Percentiles rank a stretch among this genome's conserved stretches.
phyloP scores from a whole-genome alignment of 106 monocot species.

The Ottelia alismoides region DNA sequence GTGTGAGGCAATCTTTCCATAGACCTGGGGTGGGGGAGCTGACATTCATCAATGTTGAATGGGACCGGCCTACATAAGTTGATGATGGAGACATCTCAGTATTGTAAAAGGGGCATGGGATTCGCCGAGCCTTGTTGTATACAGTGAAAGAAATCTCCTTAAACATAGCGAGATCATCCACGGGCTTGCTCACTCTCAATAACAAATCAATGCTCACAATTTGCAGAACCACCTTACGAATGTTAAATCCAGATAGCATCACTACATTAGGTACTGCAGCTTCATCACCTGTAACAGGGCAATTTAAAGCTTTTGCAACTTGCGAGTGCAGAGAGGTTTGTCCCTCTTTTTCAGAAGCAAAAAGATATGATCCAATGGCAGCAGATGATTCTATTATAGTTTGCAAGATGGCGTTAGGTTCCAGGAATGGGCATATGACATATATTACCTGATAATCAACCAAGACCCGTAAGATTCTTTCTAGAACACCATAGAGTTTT shows the following conservation, averaged over 20 bases:
- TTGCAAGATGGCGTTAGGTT: conserved; percentile 55
- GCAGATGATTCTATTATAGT: conserved; percentile 59
- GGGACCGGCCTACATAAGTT: conserved; percentile 36
- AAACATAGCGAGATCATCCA: conserved; percentile 51
- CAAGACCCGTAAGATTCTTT: no score
- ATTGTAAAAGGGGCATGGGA: conserved; percentile 28
- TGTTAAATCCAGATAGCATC: conserved; percentile 78
- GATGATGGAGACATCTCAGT: conserved; percentile 38
- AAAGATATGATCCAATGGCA: conserved; percentile 53
- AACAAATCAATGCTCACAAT: conserved; percentile 75
- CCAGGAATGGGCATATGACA: conserved; percentile 89
- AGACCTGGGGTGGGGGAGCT: conserved; percentile 50
- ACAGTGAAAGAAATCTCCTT: conserved; percentile 95
- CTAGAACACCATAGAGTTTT: no score
- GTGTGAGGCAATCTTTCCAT: conserved; percentile 76
- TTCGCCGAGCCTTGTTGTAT: conserved; percentile 82
- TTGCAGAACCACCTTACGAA: conserved; percentile 77
- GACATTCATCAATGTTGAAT: conserved; percentile 57
- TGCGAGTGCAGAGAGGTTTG: conserved; percentile 51
- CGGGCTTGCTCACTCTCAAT: conserved; percentile 42
- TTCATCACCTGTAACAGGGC: conserved; percentile 65
- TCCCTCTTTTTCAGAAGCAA: conserved; percentile 50
- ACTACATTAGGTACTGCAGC: conserved; percentile 53
- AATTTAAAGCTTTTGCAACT: conserved; percentile 52
- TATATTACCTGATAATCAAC: conserved; percentile 91